These are phyloP conservation scores for Jasminum sambac DNA, from an alignment of 257 asterid genomes.

Conservation along the genomic window DNA sequence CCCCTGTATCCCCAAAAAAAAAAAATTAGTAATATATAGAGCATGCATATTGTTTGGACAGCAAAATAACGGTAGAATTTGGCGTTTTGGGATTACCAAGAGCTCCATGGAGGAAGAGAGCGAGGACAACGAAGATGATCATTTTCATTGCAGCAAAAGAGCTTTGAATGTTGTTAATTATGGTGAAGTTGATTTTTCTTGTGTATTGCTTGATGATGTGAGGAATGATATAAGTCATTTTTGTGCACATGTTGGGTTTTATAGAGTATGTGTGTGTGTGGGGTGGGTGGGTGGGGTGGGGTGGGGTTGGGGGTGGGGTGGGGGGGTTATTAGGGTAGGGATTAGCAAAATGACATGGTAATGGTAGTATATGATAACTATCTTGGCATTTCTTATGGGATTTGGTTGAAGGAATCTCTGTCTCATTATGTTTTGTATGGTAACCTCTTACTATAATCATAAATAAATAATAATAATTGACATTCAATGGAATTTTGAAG, in stretches of 20 bases:
- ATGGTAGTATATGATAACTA: background rate
- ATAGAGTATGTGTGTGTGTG: background rate
- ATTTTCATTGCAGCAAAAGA: background rate
- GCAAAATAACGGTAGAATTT: background rate
- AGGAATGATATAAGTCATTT: background rate
- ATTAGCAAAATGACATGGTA: background rate
- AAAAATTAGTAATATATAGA: background rate
- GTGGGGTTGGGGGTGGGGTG: too few relatives aligned
- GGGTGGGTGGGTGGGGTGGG: too few relatives aligned
- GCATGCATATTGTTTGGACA: background rate
- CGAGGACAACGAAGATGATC: background rate
- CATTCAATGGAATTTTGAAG: background rate
- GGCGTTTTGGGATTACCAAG: background rate
- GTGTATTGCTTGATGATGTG: background rate
- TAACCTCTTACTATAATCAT: too few relatives aligned
- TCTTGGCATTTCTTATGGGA: background rate
- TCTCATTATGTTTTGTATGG: background rate
- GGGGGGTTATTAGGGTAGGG: too few relatives aligned
- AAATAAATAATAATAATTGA: too few relatives aligned
- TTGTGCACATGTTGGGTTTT: background rate
- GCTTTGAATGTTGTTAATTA: background rate
- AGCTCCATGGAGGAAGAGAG: constrained; percentile 10
- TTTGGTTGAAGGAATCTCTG: background rate
- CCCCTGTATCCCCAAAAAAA: constrained; percentile 23
- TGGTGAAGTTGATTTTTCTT: background rate